A percentile compares a stretch with the other conserved stretches of the same genome.
Conservation (phyloP, 2,329 filamentous ascomycete species). For the Aspergillus sp. region DNA sequence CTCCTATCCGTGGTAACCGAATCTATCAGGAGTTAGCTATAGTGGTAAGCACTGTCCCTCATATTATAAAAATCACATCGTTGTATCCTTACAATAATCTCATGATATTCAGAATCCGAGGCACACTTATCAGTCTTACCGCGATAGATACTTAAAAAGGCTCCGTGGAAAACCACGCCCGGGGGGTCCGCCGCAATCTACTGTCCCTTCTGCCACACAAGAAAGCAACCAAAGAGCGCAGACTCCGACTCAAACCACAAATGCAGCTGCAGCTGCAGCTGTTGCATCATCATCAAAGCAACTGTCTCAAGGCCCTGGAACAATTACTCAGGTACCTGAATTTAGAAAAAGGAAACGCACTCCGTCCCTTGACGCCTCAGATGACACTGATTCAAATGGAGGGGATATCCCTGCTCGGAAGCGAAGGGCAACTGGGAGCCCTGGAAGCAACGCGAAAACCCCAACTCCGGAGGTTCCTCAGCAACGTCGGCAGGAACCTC, state of each 20-base stretch:
- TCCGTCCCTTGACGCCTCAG: conserved; percentile 1
- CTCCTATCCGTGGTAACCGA: conserved; percentile 39
- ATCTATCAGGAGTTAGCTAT: conserved; percentile 47
- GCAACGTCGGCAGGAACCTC: background rate
- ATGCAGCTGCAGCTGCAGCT: background rate
- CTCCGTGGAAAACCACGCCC: conserved; percentile 38
- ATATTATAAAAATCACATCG: background rate
- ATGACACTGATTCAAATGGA: background rate
- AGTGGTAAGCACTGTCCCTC: conserved; percentile 28
- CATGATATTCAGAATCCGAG: conserved; percentile 36
- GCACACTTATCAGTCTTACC: conserved; percentile 51
- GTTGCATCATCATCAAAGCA: background rate
- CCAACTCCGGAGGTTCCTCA: background rate
- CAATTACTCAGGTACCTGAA: background rate
- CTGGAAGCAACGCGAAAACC: background rate
- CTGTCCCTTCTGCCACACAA: background rate
- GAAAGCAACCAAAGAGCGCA: conserved; percentile 6
- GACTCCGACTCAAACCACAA: conserved; percentile 1
- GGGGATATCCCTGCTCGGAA: conserved; percentile 4
- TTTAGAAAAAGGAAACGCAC: conserved; percentile 25
- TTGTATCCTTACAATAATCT: conserved; percentile 7
- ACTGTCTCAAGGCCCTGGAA: background rate
- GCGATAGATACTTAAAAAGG: conserved; percentile 46
- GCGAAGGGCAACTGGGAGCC: conserved; percentile 6
- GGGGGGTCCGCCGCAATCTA: conserved; percentile 21